Conservation (phyloP, 768 basidiomycete genomes). For the Lentinula sp. region DNA sequence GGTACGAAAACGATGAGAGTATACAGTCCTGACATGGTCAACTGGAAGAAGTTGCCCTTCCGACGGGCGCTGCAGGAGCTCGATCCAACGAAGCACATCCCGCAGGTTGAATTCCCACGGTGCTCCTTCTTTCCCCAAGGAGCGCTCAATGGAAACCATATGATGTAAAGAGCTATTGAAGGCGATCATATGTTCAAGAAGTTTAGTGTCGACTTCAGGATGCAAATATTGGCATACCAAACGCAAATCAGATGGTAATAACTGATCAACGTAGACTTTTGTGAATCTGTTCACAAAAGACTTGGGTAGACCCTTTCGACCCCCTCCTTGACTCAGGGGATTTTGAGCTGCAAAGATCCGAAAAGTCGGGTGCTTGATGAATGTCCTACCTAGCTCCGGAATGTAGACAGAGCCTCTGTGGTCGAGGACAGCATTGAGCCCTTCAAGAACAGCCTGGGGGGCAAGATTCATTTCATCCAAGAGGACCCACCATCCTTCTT, state of each 20-base stretch:
- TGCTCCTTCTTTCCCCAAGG: constrained; percentile 73
- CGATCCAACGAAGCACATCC: constrained; percentile 83
- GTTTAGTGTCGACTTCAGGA: constrained; percentile 46
- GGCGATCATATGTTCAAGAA: constrained; percentile 69
- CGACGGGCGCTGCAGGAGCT: constrained; percentile 40
- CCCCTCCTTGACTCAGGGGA: constrained; percentile 92
- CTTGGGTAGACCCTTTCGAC: constrained; percentile 94
- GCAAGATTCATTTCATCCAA: constrained; percentile 99
- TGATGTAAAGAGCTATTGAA: constrained; percentile 73
- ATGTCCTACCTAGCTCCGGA: constrained; percentile 89
- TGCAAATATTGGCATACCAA: constrained; percentile 74
- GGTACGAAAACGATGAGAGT: constrained; percentile 83
- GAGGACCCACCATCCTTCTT: constrained; percentile 96
- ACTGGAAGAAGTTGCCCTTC: constrained; percentile 39
- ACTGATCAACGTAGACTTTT: constrained; percentile 91
- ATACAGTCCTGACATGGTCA: constrained; percentile 64
- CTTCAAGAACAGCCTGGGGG: constrained; percentile 93
- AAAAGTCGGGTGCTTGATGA: constrained; percentile 86
- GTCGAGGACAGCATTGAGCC: constrained; percentile 92
- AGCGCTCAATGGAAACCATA: constrained; percentile 53
- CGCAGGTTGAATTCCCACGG: constrained; percentile 99
- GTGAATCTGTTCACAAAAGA: constrained; percentile 98
- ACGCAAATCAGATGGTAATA: constrained; percentile 70
- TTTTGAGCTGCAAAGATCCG: constrained; percentile 98
- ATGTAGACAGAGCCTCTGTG: constrained; percentile 94